phyloP scores from a whole-genome alignment of 2,329 filamentous ascomycete genomes.

The Aspergillus japonicus region DNA sequence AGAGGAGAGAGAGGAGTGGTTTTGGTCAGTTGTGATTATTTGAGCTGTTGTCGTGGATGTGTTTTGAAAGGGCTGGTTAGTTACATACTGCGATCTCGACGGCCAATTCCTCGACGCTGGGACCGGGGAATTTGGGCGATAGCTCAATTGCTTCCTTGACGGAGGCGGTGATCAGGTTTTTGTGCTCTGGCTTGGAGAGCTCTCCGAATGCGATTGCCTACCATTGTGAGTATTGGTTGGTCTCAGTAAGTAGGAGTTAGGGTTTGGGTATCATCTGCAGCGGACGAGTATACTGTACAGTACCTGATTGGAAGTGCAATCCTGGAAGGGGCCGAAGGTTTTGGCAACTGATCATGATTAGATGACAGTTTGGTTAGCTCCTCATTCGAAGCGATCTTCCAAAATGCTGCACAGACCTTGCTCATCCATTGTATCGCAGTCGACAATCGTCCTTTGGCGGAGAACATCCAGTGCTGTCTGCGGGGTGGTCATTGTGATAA shows the following conservation, averaged over 20 bases:
- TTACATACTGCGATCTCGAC: slow-evolving; percentile 55
- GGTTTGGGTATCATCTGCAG: background rate
- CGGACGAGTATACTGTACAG: slow-evolving; percentile 17
- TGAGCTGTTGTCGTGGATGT: background rate
- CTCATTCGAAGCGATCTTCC: background rate
- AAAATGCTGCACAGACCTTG: slow-evolving; percentile 37
- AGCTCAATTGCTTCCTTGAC: slow-evolving; percentile 35
- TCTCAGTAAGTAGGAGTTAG: too few relatives aligned
- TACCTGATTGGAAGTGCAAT: slow-evolving; percentile 57
- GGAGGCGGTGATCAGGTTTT: slow-evolving; percentile 21
- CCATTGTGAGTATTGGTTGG: background rate
- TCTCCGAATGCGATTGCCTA: slow-evolving; percentile 53
- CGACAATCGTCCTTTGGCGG: slow-evolving; percentile 46
- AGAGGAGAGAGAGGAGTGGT: background rate
- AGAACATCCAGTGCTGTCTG: slow-evolving; percentile 43
- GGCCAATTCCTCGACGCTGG: slow-evolving; percentile 50
- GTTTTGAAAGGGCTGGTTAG: background rate
- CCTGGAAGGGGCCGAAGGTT: slow-evolving; percentile 50
- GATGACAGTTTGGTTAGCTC: background rate
- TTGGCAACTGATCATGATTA: slow-evolving; percentile 40
- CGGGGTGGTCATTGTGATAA: slow-evolving; percentile 19
- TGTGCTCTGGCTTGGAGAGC: slow-evolving; percentile 44
- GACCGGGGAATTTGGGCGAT: slow-evolving; percentile 36
- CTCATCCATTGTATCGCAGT: slow-evolving; percentile 54
- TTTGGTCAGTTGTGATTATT: background rate